Conservation (phyloP, 768 basidiomycete genomes). For the Thelephora ganbajun region DNA sequence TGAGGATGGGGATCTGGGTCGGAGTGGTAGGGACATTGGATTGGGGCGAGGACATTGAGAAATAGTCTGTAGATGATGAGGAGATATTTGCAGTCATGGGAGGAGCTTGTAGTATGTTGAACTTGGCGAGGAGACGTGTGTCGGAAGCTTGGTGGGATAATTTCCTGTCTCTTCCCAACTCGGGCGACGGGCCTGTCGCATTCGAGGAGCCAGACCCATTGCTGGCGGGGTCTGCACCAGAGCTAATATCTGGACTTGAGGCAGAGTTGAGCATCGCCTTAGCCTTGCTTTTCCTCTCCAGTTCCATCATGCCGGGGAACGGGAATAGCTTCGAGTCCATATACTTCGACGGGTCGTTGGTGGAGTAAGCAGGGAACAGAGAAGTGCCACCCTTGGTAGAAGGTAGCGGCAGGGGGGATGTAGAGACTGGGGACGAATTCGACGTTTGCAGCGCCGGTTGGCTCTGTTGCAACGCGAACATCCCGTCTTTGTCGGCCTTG, state of each 20-base stretch:
- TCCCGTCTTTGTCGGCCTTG: constrained; percentile 36
- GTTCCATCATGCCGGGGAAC: constrained; percentile 73
- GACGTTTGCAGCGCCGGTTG: constrained; percentile 35
- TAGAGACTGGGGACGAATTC: constrained; percentile 41
- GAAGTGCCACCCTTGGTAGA: constrained; percentile 44
- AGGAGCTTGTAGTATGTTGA: constrained; percentile 25
- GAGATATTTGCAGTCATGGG: constrained; percentile 27
- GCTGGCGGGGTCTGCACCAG: constrained; percentile 30
- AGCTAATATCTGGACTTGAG: constrained; percentile 34
- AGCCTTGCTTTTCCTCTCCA: constrained; percentile 56
- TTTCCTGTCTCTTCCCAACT: constrained; percentile 42
- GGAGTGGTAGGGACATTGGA: constrained; percentile 18
- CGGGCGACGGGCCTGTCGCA: constrained; percentile 32
- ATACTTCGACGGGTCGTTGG: constrained; percentile 60
- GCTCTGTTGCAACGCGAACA: constrained; percentile 21
- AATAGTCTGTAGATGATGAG: constrained; percentile 34
- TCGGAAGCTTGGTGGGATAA: constrained; percentile 61
- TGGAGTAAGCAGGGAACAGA: constrained; percentile 65
- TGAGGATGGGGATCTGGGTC: constrained; percentile 16
- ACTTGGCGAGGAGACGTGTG: constrained; percentile 44
- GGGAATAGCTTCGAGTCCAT: constrained; percentile 74
- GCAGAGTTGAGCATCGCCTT: constrained; percentile 34
- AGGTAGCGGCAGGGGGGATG: constrained; percentile 43
- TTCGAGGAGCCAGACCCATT: constrained; percentile 22
- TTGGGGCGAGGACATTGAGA: constrained; percentile 24